phyloP scores from a whole-genome alignment of 495 filamentous ascomycete genomes.

The Daldinia concentrica region DNA sequence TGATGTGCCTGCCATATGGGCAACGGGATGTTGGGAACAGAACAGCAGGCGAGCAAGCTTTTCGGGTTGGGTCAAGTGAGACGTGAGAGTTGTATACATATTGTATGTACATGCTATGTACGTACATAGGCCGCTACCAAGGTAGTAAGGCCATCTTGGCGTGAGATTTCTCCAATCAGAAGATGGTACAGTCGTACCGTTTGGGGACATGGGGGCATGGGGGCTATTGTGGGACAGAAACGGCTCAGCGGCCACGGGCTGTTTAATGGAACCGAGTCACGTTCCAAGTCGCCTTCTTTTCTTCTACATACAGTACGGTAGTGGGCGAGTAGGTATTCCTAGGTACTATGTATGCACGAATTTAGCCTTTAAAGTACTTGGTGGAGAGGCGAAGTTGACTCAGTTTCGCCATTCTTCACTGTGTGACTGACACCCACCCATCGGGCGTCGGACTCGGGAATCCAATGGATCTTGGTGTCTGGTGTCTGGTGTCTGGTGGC shows the following conservation, averaged over 20 bases:
- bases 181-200: background rate
- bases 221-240: constrained; percentile 11
- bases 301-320: background rate
- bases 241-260: constrained; percentile 4
- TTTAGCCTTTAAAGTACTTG: background rate
- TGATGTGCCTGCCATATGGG: background rate
- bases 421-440: constrained; percentile 17
- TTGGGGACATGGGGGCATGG: background rate
- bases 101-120: background rate
- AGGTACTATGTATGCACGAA: background rate
- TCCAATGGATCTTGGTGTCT: constrained; percentile 1
- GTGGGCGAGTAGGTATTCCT: background rate
- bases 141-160: constrained; percentile 25
- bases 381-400: constrained; percentile 9
- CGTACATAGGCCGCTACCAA: background rate
- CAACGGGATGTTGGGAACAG: constrained; percentile 17
- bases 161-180: constrained; percentile 20
- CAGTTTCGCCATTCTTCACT: constrained; percentile 9
- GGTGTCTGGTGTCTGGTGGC: constrained; percentile 14
- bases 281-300: constrained; percentile 16
- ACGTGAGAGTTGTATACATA: constrained; percentile 6
- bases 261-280: constrained; percentile 40
- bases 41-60: constrained; percentile 3
- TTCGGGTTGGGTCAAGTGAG: constrained; percentile 9
- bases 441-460: constrained; percentile 15